phyloP scores from a whole-genome alignment of 2,329 filamentous ascomycete genomes.

The Knufia fluminis region DNA sequence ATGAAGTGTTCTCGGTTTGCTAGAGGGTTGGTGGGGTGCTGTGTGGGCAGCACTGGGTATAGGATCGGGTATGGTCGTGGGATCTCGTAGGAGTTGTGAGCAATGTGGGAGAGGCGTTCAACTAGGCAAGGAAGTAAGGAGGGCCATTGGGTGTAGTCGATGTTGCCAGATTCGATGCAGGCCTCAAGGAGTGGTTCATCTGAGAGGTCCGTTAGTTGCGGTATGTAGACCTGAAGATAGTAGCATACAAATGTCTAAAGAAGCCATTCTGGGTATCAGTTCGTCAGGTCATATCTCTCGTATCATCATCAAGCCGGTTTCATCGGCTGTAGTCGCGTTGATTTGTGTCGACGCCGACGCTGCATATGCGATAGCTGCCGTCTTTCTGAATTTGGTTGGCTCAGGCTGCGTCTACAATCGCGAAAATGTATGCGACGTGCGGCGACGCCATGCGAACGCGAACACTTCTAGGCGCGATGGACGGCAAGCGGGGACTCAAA shows the following conservation, averaged over 20 bases:
- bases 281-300: background rate
- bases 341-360: too few species aligned
- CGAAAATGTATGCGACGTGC: background rate
- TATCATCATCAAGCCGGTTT: background rate
- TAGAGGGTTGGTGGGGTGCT: slow-evolving; percentile 8
- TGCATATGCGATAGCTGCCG: too few species aligned
- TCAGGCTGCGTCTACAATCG: too few species aligned
- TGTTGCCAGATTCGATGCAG: slow-evolving; percentile 49
- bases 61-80: slow-evolving; percentile 44
- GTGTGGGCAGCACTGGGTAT: slow-evolving; percentile 33
- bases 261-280: background rate
- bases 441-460: background rate
- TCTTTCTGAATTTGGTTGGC: too few species aligned
- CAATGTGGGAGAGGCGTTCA: slow-evolving; percentile 66
- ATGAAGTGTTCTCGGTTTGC: slow-evolving; percentile 15
- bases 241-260: background rate
- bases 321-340: background rate
- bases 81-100: slow-evolving; percentile 65
- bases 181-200: slow-evolving; percentile 47
- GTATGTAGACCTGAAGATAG: background rate
- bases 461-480: background rate
- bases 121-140: slow-evolving; percentile 56
- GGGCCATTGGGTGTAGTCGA: slow-evolving; percentile 58
- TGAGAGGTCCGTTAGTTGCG: slow-evolving; percentile 13
- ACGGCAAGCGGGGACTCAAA: background rate